Conservation (phyloP, 257 asterid species). For the Petunia axillaris region DNA sequence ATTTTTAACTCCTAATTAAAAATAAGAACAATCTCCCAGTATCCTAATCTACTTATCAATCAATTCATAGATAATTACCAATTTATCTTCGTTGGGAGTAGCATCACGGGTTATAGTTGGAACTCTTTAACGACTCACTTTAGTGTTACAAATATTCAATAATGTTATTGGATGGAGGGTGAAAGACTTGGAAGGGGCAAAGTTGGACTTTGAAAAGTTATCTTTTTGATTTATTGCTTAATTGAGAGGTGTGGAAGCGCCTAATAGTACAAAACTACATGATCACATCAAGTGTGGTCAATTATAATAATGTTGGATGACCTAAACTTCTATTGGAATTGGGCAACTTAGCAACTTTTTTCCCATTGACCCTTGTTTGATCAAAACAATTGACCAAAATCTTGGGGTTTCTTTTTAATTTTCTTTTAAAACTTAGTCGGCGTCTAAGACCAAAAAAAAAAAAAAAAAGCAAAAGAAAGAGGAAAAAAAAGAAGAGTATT, state of each 20-base stretch:
- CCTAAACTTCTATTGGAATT: constrained; percentile 25
- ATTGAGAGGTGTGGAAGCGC: constrained; percentile 30
- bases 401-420: too few relatives aligned
- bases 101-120: neutral
- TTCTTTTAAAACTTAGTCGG: neutral
- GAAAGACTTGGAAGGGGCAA: constrained; percentile 8
- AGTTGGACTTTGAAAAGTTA: constrained; percentile 18
- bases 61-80: neutral
- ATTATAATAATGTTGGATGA: constrained; percentile 35
- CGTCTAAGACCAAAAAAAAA: neutral
- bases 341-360: constrained; percentile 24
- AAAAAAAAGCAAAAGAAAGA: neutral
- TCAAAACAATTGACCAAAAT: constrained; percentile 15
- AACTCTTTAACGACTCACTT: neutral
- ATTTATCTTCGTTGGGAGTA: neutral
- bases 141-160: neutral
- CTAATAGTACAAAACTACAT: constrained; percentile 38
- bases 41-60: neutral
- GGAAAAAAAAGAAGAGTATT: neutral
- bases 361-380: constrained; percentile 35
- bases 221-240: neutral
- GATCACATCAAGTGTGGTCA: constrained; percentile 38
- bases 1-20: neutral
- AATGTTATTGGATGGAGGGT: neutral
- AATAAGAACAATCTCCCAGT: too few relatives aligned